phyloP scores from a whole-genome alignment of 441 rosid genomes.

The Populus hybrid region DNA sequence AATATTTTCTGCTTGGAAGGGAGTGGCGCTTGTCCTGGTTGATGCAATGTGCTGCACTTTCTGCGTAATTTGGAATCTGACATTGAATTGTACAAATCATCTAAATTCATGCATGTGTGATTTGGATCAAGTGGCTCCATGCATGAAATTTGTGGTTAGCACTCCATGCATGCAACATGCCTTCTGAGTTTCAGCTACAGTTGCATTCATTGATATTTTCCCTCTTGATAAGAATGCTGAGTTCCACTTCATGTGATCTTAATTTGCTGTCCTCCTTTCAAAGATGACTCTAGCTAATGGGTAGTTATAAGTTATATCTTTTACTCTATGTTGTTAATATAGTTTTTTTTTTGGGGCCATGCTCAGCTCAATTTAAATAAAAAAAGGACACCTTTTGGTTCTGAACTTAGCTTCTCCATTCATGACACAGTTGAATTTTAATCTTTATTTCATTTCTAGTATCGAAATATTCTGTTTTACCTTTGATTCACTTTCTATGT shows the following conservation, averaged over 20 bases:
- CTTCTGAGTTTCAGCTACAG: not conserved
- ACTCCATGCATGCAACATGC: not conserved
- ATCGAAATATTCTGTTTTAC: constrained; percentile 3
- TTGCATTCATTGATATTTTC: not conserved
- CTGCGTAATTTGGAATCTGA: not conserved
- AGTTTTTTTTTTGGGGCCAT: not conserved
- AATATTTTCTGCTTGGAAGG: not conserved
- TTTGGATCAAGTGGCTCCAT: not conserved
- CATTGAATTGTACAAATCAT: not conserved
- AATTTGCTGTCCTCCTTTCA: not conserved
- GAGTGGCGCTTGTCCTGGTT: not conserved
- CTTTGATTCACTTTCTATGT: constrained; percentile 17
- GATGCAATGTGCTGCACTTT: not conserved
- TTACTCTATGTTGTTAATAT: not conserved
- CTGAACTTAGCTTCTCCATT: constrained; percentile 1
- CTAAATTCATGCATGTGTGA: not conserved
- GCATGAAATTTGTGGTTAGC: not conserved
- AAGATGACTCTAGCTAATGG: not conserved
- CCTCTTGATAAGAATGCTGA: not conserved
- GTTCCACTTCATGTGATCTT: not conserved
- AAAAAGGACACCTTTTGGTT: not conserved
- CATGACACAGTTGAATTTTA: not conserved
- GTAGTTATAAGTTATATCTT: too few relatives aligned
- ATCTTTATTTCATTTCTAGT: constrained; percentile 1
- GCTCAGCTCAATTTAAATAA: not conserved